Conservation (phyloP, 768 basidiomycete species). For the Tricholomella constricta region DNA sequence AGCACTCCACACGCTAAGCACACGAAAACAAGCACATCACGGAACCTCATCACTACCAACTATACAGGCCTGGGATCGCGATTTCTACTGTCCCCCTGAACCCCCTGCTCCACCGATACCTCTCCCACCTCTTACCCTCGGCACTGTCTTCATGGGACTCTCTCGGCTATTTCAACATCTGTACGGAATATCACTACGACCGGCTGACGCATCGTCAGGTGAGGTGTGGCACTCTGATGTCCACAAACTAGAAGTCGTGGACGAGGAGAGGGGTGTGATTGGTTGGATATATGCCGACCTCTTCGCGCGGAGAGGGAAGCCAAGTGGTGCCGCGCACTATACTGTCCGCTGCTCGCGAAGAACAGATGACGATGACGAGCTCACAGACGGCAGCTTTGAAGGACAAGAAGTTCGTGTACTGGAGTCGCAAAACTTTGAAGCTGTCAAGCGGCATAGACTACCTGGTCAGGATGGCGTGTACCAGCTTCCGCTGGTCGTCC, state of each 20-base stretch:
- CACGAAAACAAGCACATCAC: conserved; percentile 77
- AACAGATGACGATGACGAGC: conserved; percentile 87
- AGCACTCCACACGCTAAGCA: conserved; percentile 68
- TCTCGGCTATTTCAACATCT: conserved; percentile 85
- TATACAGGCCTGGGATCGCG: conserved; percentile 96
- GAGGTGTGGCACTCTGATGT: conserved; percentile 92
- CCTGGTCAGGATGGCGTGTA: conserved; percentile 68
- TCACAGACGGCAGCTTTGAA: conserved; percentile 53
- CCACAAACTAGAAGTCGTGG: conserved; percentile 90
- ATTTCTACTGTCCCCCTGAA: conserved; percentile 87
- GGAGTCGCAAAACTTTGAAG: conserved; percentile 65
- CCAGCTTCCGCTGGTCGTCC: conserved; percentile 89
- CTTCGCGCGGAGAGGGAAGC: conserved; percentile 82
- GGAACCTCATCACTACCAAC: conserved; percentile 55
- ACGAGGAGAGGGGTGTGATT: conserved; percentile 82
- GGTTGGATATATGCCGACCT: conserved; percentile 97
- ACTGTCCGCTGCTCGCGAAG: conserved; percentile 94
- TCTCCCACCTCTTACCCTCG: conserved; percentile 77
- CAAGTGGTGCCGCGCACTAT: conserved; percentile 93
- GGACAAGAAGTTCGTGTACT: conserved; percentile 43
- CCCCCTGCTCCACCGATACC: conserved; percentile 74
- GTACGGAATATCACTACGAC: conserved; percentile 84
- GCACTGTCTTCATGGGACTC: conserved; percentile 83
- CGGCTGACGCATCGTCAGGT: conserved; percentile 65
- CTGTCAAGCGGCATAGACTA: conserved; percentile 57